phyloP scores from a whole-genome alignment of 1,284 basidiomycete genomes.

The Tilletia setariae region DNA sequence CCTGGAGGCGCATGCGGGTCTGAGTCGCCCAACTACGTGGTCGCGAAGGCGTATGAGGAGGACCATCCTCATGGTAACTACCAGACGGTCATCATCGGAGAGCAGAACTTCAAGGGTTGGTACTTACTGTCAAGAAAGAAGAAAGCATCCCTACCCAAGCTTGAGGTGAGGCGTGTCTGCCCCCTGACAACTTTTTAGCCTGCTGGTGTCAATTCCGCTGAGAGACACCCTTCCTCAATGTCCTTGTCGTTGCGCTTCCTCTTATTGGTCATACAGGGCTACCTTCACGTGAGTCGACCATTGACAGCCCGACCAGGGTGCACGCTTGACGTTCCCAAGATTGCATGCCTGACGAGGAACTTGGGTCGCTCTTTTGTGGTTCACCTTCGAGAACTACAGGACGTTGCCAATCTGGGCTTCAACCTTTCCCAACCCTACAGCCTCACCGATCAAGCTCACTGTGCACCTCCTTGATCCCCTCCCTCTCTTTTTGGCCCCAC shows the following conservation, averaged over 20 bases:
- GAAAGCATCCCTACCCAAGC: neutral
- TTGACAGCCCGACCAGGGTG: no score
- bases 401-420: constrained; percentile 4
- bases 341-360: no score
- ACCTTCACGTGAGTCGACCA: no score
- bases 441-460: neutral
- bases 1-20: neutral
- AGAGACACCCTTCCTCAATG: no score
- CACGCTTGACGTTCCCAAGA: no score
- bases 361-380: no score
- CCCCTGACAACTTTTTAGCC: no score
- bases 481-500: no score
- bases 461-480: neutral
- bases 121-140: neutral
- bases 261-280: no score
- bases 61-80: neutral
- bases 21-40: neutral
- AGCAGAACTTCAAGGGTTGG: neutral
- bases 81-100: neutral
- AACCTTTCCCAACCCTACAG: neutral
- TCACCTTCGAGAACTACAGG: neutral
- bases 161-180: neutral
- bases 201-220: no score
- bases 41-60: neutral
- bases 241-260: no score